phyloP scores from a whole-genome alignment of 129 eudicot species.

The Lonicera japonica region DNA sequence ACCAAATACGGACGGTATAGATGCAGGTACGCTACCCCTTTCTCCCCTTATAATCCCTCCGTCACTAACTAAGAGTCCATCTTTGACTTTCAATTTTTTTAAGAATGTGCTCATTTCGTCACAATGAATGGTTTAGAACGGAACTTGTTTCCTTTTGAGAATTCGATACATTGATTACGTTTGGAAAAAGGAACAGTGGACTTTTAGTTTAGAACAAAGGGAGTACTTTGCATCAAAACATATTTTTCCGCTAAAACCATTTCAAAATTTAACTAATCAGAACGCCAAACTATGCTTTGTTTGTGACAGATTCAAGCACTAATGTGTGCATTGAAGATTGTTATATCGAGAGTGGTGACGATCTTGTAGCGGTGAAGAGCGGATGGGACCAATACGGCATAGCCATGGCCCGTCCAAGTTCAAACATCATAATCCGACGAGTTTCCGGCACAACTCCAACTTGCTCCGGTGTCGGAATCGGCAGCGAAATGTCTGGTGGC shows the following conservation, averaged over 20 bases:
- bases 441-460: conserved; percentile 97
- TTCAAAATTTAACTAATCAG: not conserved
- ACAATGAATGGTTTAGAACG: too few relatives aligned
- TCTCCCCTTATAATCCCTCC: too few relatives aligned
- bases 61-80: not conserved
- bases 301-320: conserved; percentile 69
- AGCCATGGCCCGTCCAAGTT: conserved; percentile 67
- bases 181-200: too few relatives aligned
- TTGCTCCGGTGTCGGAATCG: conserved; percentile 94
- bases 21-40: conserved; percentile 54
- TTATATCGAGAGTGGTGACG: conserved; percentile 95
- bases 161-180: too few relatives aligned
- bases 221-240: not conserved
- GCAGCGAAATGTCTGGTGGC: conserved; percentile 99
- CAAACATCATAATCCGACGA: conserved; percentile 68
- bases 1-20: conserved; percentile 96
- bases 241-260: not conserved
- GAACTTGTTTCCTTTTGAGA: too few relatives aligned
- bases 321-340: conserved; percentile 93
- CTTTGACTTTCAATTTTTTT: too few relatives aligned
- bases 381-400: conserved; percentile 99
- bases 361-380: conserved; percentile 90
- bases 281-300: not conserved
- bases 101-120: not conserved
- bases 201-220: too few relatives aligned